phyloP scores from a whole-genome alignment of 1,139 yeast species.

The Arxiozyma heterogenica region DNA sequence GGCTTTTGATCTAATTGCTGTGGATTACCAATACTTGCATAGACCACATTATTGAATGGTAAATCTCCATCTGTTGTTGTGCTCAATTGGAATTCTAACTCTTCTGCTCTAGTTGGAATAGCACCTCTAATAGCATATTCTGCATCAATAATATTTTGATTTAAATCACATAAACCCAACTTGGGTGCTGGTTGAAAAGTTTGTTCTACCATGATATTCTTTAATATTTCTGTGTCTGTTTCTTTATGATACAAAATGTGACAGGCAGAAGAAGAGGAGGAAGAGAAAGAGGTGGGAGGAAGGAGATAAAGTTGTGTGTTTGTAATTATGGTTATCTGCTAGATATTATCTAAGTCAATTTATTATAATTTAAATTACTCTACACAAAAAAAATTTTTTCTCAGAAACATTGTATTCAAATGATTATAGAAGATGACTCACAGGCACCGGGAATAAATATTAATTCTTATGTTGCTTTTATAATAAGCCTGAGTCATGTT shows the following conservation, averaged over 20 bases:
- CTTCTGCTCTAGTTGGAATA: slow-evolving; percentile 84
- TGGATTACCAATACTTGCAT: slow-evolving; percentile 93
- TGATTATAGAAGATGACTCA: too few relatives aligned
- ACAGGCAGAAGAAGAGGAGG: too few relatives aligned
- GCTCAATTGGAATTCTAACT: slow-evolving; percentile 50
- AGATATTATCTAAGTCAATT: too few relatives aligned
- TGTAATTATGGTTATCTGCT: too few relatives aligned
- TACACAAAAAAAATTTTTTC: too few relatives aligned
- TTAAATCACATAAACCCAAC: slow-evolving; percentile 46
- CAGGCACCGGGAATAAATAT: too few relatives aligned
- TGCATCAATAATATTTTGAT: slow-evolving; percentile 68
- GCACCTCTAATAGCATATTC: slow-evolving; percentile 92
- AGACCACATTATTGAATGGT: slow-evolving; percentile 69
- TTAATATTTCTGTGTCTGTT: background rate
- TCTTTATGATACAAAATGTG: slow-evolving; percentile 1
- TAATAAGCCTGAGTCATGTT: too few relatives aligned
- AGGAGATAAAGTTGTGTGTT: too few relatives aligned
- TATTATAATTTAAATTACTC: too few relatives aligned
- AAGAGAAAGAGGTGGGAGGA: too few relatives aligned
- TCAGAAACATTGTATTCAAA: too few relatives aligned
- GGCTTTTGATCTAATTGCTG: slow-evolving; percentile 93
- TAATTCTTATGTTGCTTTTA: too few relatives aligned
- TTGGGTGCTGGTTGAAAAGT: slow-evolving; percentile 22
- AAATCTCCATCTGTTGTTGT: slow-evolving; percentile 44
- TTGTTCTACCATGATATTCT: background rate